Evolutionary conservation across 495 filamentous ascomycete genomes (phyloP).

Genomic region (Penicillium manginii): DNA sequence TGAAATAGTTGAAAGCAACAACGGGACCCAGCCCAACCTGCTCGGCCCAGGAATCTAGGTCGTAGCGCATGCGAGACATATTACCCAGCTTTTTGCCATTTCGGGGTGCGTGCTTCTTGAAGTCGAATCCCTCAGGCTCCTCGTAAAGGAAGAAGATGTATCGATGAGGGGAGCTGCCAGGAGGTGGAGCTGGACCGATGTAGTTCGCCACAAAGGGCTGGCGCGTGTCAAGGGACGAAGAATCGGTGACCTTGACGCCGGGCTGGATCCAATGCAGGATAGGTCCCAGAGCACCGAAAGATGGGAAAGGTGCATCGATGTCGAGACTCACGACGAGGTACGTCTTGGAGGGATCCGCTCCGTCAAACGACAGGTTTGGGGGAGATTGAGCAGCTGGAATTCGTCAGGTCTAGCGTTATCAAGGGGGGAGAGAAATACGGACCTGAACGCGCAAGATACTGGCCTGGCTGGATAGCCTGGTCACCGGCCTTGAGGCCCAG

Average conservation of each 20-base stretch:
- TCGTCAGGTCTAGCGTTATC: not conserved
- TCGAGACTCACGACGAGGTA: slow-evolving; percentile 56
- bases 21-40: slow-evolving; percentile 48
- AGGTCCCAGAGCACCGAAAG: slow-evolving; percentile 41
- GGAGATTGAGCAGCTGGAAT: slow-evolving; percentile 35
- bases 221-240: slow-evolving; percentile 17
- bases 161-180: slow-evolving; percentile 54
- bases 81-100: slow-evolving; percentile 45
- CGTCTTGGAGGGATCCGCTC: slow-evolving; percentile 23
- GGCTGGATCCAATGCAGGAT: slow-evolving; percentile 57
- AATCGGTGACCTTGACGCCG: slow-evolving; percentile 36
- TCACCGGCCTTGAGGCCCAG: slow-evolving; percentile 36
- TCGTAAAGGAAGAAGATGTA: slow-evolving; percentile 62
- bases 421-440: slow-evolving; percentile 1
- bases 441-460: slow-evolving; percentile 37
- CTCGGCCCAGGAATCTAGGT: slow-evolving; percentile 54
- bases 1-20: slow-evolving; percentile 60
- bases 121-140: slow-evolving; percentile 54
- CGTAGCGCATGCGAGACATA: slow-evolving; percentile 50
- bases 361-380: slow-evolving; percentile 32
- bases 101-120: slow-evolving; percentile 45
- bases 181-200: slow-evolving; percentile 55
- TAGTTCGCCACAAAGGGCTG: slow-evolving; percentile 49
- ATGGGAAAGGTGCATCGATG: slow-evolving; percentile 57
- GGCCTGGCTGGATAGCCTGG: slow-evolving; percentile 33